Base-by-base conservation (phyloP, 2,329 filamentous ascomycete genomes). In the Cadophora malorum region DNA sequence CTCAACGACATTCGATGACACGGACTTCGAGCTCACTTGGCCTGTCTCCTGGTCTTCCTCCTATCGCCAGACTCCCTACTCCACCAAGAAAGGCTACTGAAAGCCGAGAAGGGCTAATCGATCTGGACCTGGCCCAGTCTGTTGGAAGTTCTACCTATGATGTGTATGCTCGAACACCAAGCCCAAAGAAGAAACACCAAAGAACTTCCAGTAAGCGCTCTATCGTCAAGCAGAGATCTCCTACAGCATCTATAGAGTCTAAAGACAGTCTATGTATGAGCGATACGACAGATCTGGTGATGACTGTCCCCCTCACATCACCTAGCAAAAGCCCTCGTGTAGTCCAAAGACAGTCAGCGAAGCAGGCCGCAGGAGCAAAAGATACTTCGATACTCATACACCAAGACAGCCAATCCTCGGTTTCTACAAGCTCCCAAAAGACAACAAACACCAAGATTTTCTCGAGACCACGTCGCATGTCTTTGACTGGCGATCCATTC, bases 261-360 rank as follows among this genome's bases (percentile, higher is more conserved):
- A 68, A 68, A 5, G 74, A 77, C 50, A 76, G 75, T 64, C 64
- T 77, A 33, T 75, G 69, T 64, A 62, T 63, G 3, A 63, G 58
- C 0, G 28, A 71, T 1, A 72, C 66, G 6, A 67, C 71, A 2
- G 75, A 76, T 50, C 28, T 71, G 35, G 53, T 74, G 6, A 71
- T 75, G 9, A 70, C 72, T 12, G 67, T 64, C 10, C 50, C 67
- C 3, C 69, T 77, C 1, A 73, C 71, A 21, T 75, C 75, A 4
- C 74, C 74, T 14, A 74, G 73, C 28, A 76, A 73, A 65, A 41
- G 60, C 59, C 23, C 59, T n/a, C 41, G 55, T 23, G 10, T 65
- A 71, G 59, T 65, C 61, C 58, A 66, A 59, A 47, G 55, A 68
- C 58, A 52, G 2, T 3, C 53, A 28, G 70, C 70, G 64, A 64